phyloP scores from a whole-genome alignment of 106 monocot species.

The Iris macrosiphon region DNA sequence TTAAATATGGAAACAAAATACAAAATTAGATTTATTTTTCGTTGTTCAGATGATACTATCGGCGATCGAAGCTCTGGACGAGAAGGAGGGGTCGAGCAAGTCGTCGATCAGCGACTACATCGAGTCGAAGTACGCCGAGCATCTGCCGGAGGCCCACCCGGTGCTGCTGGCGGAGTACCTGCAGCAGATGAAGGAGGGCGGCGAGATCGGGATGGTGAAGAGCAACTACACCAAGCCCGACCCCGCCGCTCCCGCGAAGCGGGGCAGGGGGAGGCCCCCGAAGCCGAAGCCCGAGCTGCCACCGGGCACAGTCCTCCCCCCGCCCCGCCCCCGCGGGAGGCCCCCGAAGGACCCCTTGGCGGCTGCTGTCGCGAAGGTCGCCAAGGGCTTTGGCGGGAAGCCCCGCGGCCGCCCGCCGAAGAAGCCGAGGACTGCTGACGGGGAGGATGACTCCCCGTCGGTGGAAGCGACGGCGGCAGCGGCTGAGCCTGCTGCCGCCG shows the following conservation, averaged over 20 bases:
- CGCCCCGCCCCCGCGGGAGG: constrained; percentile 23
- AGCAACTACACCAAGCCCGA: constrained; percentile 33
- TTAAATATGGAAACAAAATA: not conserved
- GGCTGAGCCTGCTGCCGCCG: not conserved
- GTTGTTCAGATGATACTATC: constrained; percentile 59
- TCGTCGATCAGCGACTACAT: constrained; percentile 62
- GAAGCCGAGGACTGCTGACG: constrained; percentile 4
- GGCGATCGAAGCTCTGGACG: constrained; percentile 51
- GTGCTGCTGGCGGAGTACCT: constrained; percentile 37
- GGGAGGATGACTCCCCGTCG: no score
- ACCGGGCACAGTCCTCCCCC: constrained; percentile 9
- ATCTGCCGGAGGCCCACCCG: constrained; percentile 38
- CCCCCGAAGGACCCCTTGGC: constrained; percentile 41
- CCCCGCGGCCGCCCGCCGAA: constrained; percentile 58
- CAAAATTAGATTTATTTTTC: not conserved
- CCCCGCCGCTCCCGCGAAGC: not conserved
- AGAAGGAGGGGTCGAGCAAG: constrained; percentile 61
- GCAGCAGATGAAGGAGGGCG: constrained; percentile 43
- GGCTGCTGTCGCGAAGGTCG: constrained; percentile 23
- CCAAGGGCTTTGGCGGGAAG: constrained; percentile 25
- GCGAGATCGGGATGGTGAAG: constrained; percentile 33
- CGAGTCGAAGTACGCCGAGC: constrained; percentile 40
- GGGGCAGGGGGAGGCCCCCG: constrained; percentile 2
- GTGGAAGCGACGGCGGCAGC: not conserved
- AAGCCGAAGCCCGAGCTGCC: constrained; percentile 2